Evolutionary conservation across 2,329 filamentous ascomycete species (phyloP).

Genomic region (Phialophora chinensis): DNA sequence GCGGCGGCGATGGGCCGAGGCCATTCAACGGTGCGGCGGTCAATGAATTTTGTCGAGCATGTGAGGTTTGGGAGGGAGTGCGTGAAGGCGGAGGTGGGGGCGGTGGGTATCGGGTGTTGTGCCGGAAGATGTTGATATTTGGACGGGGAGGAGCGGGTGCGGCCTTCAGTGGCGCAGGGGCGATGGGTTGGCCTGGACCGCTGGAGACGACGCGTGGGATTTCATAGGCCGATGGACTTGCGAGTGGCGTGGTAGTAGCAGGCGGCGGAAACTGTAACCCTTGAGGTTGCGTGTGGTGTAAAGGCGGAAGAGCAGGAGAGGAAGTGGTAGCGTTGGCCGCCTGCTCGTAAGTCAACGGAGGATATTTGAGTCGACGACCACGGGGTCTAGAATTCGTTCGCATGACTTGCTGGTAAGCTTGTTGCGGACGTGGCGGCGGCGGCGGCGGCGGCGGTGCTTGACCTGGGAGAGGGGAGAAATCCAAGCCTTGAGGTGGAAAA

Average conservation of each 20-base stretch:
- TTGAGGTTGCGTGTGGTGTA: constrained; percentile 7
- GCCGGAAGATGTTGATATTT: constrained; percentile 21
- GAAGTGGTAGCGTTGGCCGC: constrained; percentile 9
- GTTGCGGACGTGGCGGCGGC: constrained; percentile 12
- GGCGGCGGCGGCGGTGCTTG: background rate
- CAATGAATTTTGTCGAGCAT: constrained; percentile 7
- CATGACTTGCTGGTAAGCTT: constrained; percentile 6
- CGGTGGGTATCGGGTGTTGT: constrained; percentile 14
- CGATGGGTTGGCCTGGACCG: constrained; percentile 33
- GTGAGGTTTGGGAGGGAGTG: background rate
- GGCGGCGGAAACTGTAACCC: background rate
- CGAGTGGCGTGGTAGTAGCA: background rate
- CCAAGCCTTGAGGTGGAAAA: constrained; percentile 22
- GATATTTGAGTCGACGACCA: constrained; percentile 16
- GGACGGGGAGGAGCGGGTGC: constrained; percentile 8
- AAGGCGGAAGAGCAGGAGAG: constrained; percentile 11
- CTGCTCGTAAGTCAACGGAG: background rate
- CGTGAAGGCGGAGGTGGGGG: background rate
- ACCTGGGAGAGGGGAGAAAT: constrained; percentile 27
- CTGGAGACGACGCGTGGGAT: constrained; percentile 10
- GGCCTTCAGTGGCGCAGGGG: constrained; percentile 31
- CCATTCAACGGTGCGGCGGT: background rate
- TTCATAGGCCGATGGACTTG: background rate
- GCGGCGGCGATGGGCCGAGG: background rate
- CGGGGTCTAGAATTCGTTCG: constrained; percentile 16